Percentiles rank a stretch among this genome's conserved stretches.
These are phyloP conservation scores for Lachancea lanzarotensis DNA, from an alignment of 805 yeast genomes.

Conservation along the genomic window DNA sequence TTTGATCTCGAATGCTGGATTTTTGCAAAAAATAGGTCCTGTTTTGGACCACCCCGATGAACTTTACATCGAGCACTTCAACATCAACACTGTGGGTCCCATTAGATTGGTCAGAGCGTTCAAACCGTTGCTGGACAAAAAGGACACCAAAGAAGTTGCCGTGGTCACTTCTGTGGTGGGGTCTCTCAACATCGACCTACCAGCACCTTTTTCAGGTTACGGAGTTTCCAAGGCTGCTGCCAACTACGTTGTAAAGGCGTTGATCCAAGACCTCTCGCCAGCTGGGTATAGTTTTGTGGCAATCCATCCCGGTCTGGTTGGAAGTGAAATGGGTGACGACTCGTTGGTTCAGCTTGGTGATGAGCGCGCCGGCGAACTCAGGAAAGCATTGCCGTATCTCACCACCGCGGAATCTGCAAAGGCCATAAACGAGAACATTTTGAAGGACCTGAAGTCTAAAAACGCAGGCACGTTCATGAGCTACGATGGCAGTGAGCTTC, in stretches of 20 bases:
- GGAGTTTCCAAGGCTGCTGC: conserved; percentile 37
- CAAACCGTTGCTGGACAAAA: conserved; percentile 18
- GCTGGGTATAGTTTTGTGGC: conserved; percentile 29
- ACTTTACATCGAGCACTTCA: conserved; percentile 10
- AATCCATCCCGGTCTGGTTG: conserved; percentile 38
- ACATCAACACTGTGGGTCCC: conserved; percentile 13
- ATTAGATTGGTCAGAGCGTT: conserved; percentile 11
- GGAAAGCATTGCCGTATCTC: conserved; percentile 6
- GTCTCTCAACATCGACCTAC: conserved; percentile 16
- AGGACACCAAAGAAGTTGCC: conserved; percentile 21
- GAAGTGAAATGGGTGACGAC: conserved; percentile 30
- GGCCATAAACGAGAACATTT: conserved; percentile 11
- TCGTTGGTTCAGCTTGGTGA: background rate
- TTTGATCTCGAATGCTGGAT: conserved; percentile 30
- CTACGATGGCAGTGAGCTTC: conserved; percentile 19
- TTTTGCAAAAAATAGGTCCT: conserved; percentile 18
- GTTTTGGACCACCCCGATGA: conserved; percentile 11
- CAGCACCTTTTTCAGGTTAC: conserved; percentile 24
- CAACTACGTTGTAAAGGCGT: conserved; percentile 27
- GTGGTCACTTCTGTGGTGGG: conserved; percentile 28
- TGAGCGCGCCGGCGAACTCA: background rate
- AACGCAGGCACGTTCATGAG: conserved; percentile 27
- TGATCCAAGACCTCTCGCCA: conserved; percentile 23
- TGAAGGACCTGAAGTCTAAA: conserved; percentile 19
- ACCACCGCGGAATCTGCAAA: conserved; percentile 27